phyloP scores from a whole-genome alignment of 1,139 yeast genomes.

The Suhomyces terraborum region DNA sequence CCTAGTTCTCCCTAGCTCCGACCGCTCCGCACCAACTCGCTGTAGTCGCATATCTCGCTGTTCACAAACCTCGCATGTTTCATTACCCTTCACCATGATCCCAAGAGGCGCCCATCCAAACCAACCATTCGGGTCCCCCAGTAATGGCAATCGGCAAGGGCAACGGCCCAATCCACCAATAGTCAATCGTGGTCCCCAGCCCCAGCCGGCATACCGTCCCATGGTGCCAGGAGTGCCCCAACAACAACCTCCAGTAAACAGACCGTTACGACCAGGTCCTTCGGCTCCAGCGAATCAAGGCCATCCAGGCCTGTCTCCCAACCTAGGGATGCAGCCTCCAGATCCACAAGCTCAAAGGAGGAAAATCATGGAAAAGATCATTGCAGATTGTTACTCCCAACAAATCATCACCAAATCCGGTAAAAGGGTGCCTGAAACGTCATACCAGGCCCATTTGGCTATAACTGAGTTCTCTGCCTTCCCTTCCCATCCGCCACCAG shows the following conservation, averaged over 20 bases:
- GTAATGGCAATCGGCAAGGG: neutral
- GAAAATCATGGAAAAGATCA: slow-evolving; percentile 34
- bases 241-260: slow-evolving; percentile 1
- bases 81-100: slow-evolving; percentile 10
- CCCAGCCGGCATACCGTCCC: slow-evolving; percentile 8
- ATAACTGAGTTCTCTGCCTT: slow-evolving; percentile 43
- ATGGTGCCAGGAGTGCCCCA: slow-evolving; percentile 5
- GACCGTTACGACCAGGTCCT: slow-evolving; percentile 3
- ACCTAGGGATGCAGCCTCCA: neutral
- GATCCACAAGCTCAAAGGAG: slow-evolving; percentile 9
- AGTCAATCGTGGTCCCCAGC: slow-evolving; percentile 2
- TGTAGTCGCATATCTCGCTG: neutral
- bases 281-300: neutral
- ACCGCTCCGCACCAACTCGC: neutral
- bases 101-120: slow-evolving; percentile 16
- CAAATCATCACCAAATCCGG: slow-evolving; percentile 32
- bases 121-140: slow-evolving; percentile 1
- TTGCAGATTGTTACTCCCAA: slow-evolving; percentile 46
- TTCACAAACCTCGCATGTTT: neutral
- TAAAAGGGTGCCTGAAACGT: slow-evolving; percentile 31
- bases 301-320: slow-evolving; percentile 5
- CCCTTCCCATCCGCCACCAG: slow-evolving; percentile 46
- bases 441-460: slow-evolving; percentile 42
- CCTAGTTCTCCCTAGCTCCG: neutral
- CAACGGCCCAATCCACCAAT: slow-evolving; percentile 5